Evolutionary conservation across 2,329 filamentous ascomycete genomes (phyloP).

Genomic region (Annulohypoxylon truncatum): DNA sequence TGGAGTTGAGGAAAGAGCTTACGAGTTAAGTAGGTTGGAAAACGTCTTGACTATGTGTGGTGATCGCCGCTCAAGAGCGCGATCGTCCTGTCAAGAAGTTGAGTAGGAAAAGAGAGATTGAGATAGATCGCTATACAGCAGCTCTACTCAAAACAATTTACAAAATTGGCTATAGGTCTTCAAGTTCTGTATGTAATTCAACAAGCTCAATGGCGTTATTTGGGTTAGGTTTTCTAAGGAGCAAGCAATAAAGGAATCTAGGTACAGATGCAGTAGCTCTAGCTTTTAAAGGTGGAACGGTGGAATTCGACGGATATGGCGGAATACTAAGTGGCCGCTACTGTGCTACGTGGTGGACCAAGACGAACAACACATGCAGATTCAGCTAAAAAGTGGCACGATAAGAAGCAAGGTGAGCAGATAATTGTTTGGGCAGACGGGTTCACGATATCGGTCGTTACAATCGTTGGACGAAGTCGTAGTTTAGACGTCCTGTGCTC

Average conservation of each 20-base stretch:
- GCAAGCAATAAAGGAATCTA: slow-evolving; percentile 10
- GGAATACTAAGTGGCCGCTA: slow-evolving; percentile 29
- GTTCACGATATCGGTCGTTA: slow-evolving; percentile 37
- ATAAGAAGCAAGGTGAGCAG: slow-evolving; percentile 15
- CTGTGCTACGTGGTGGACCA: slow-evolving; percentile 26
- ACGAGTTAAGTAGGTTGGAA: slow-evolving; percentile 98
- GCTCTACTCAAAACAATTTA: slow-evolving; percentile 1
- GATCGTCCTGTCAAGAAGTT: slow-evolving; percentile 56
- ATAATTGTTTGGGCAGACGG: not conserved
- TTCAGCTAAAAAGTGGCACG: slow-evolving; percentile 32
- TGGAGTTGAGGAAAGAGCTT: slow-evolving; percentile 56
- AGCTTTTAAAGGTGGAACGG: slow-evolving; percentile 32
- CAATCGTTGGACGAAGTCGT: slow-evolving; percentile 24
- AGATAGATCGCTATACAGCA: slow-evolving; percentile 15
- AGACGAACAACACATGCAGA: slow-evolving; percentile 33
- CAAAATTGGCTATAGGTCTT: not conserved
- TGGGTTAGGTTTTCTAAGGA: not conserved
- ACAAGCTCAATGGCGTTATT: slow-evolving; percentile 7
- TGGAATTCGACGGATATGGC: slow-evolving; percentile 30
- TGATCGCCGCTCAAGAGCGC: slow-evolving; percentile 71
- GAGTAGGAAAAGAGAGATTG: not conserved
- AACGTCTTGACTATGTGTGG: slow-evolving; percentile 86
- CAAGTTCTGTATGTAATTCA: slow-evolving; percentile 1
- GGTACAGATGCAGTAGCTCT: slow-evolving; percentile 11
- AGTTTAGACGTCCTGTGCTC: slow-evolving; percentile 23